Evolutionary conservation across 208 protist genomes (phyloP).

Genomic region (Trypanosoma melophagium): DNA sequence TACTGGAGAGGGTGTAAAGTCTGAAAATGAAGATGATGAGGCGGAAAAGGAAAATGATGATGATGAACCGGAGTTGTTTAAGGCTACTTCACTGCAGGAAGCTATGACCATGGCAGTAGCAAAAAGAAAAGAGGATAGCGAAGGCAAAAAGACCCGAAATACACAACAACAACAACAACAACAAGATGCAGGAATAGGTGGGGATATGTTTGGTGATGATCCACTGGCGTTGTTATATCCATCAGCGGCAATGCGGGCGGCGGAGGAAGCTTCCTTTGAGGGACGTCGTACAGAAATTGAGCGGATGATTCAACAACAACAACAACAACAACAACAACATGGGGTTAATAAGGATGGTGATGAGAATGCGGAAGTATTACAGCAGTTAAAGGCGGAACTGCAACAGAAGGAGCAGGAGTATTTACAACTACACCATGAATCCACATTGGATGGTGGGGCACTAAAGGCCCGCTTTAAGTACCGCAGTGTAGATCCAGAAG

Average conservation of each 20-base stretch:
- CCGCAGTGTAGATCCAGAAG: constrained; percentile 73
- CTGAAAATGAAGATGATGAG: constrained; percentile 26
- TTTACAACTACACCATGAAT: constrained; percentile 73
- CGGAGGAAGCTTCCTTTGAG: constrained; percentile 36
- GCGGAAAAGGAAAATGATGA: constrained; percentile 26
- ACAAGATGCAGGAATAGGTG: neutral
- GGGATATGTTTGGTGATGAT: constrained; percentile 27
- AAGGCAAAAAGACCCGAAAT: constrained; percentile 1
- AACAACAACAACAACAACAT: constrained; percentile 13
- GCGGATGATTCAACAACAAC: constrained; percentile 33
- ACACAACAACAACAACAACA: neutral
- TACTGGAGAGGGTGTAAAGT: neutral
- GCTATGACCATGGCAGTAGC: constrained; percentile 28
- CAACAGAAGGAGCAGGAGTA: constrained; percentile 85
- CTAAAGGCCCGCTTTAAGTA: constrained; percentile 74
- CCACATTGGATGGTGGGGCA: constrained; percentile 31
- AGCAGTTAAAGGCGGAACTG: constrained; percentile 54
- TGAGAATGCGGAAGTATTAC: constrained; percentile 34
- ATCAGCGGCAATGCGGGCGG: constrained; percentile 38
- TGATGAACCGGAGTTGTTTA: constrained; percentile 51
- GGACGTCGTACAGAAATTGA: constrained; percentile 30
- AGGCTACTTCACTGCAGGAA: constrained; percentile 58
- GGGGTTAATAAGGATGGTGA: neutral
- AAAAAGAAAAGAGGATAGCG: neutral
- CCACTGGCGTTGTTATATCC: constrained; percentile 65